phyloP scores from a whole-genome alignment of 768 basidiomycete species.

The Podaxis sp. region DNA sequence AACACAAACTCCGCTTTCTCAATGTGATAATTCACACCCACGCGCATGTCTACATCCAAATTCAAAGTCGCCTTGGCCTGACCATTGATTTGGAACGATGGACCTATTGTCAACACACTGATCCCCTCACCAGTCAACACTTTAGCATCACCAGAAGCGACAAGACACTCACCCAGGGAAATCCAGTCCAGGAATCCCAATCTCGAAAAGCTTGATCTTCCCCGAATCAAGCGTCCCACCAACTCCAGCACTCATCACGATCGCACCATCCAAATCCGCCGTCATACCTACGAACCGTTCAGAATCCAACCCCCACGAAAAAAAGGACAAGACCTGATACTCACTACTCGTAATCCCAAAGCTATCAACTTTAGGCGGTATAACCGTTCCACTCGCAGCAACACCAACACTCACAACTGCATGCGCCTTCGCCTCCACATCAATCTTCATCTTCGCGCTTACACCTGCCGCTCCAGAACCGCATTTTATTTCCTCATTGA shows the following conservation, averaged over 20 bases:
- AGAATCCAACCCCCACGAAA: not conserved
- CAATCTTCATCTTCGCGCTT: slow-evolving; percentile 24
- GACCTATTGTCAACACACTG: slow-evolving; percentile 47
- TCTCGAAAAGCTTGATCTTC: slow-evolving; percentile 35
- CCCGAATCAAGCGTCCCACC: slow-evolving; percentile 42
- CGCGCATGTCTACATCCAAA: slow-evolving; percentile 35
- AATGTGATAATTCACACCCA: slow-evolving; percentile 44
- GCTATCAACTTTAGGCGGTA: slow-evolving; percentile 39
- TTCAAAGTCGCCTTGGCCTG: slow-evolving; percentile 33
- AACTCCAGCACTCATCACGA: slow-evolving; percentile 35
- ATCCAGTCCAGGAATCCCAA: slow-evolving; percentile 46
- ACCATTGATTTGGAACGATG: slow-evolving; percentile 42
- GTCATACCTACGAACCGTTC: slow-evolving; percentile 28
- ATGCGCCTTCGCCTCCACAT: slow-evolving; percentile 30
- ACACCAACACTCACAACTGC: slow-evolving; percentile 36
- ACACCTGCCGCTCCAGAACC: slow-evolving; percentile 15
- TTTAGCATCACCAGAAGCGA: not conserved
- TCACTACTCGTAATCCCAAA: slow-evolving; percentile 35
- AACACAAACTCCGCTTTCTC: slow-evolving; percentile 40
- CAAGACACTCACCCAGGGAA: slow-evolving; percentile 41
- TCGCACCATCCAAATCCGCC: slow-evolving; percentile 35
- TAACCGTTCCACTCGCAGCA: slow-evolving; percentile 40
- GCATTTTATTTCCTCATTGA: slow-evolving; percentile 28
- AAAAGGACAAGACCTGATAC: slow-evolving; percentile 9
- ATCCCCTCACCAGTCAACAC: not conserved